phyloP scores from a whole-genome alignment of 2,329 filamentous ascomycete species.

The Pestalotiopsis sp. region DNA sequence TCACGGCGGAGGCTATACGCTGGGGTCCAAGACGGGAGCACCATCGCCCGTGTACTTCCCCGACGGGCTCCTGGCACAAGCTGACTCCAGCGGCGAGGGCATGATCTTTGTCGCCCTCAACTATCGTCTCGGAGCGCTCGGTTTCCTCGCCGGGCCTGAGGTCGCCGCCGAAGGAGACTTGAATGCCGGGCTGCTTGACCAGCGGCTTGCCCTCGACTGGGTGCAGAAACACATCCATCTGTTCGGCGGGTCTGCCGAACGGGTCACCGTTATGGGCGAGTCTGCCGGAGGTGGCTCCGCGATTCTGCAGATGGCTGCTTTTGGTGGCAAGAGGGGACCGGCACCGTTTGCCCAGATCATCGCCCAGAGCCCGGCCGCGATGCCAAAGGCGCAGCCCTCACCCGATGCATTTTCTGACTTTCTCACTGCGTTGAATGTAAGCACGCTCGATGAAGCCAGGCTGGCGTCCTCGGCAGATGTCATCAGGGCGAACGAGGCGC shows the following conservation, averaged over 20 bases:
- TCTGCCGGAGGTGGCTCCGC: not conserved
- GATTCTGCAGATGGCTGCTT: not conserved
- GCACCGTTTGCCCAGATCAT: slow-evolving; percentile 2
- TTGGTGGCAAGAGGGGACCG: not conserved
- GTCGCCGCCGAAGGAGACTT: not conserved
- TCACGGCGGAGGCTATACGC: not conserved
- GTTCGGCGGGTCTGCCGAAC: not conserved
- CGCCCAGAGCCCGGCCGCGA: not conserved
- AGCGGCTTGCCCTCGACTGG: slow-evolving; percentile 1
- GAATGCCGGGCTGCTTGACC: not conserved
- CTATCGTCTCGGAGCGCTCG: not conserved
- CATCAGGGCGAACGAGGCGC: not conserved
- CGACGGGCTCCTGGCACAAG: not conserved
- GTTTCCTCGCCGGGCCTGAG: not conserved
- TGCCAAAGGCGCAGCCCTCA: not conserved
- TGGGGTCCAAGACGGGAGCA: not conserved
- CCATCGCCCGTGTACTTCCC: not conserved
- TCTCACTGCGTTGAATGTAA: not conserved
- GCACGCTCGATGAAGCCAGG: not conserved
- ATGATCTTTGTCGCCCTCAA: slow-evolving; percentile 3
- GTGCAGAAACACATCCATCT: slow-evolving; percentile 3
- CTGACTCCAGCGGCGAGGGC: not conserved
- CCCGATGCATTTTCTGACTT: not conserved
- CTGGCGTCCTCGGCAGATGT: not conserved
- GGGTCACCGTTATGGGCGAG: slow-evolving; percentile 4